Evolutionary conservation across 78 protist species (phyloP), one percentile per base, ranked within the genome.

Genomic region (Protostelium mycophagum): DNA sequence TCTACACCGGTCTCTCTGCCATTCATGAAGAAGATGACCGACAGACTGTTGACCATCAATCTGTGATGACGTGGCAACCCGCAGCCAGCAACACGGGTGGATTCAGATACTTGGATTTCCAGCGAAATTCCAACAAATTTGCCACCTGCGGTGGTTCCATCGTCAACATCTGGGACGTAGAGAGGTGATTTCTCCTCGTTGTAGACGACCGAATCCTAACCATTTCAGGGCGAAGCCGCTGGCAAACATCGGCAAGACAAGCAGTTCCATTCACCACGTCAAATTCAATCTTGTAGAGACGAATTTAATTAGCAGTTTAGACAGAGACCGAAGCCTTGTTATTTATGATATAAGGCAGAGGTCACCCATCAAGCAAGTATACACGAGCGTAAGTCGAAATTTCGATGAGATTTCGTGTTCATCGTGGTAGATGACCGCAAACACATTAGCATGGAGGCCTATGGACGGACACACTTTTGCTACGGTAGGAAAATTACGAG

Each of bases 381-480:
- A 25, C 73, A 51, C 73, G 16, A 51, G 31, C 31, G 73, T 51
- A 16, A 51, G 5, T 5, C 5, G 31, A 16, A 5, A 51, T 51
- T 5, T 25, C 73, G 16, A 16, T 25, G 31, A 5, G 16, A 51
- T 51, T 16, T 51, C 31, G 16, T 16, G 5, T 51, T 16, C 16
- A 51, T n/a, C n/a, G n/a, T n/a, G n/a, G n/a, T 25, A 51, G 73
- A 51, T 51, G 73, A 25, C 73, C 31, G 73, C 73, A 5, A 51
- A 51, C 73, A 16, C 73, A 25, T 16, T 51, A 16, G 5, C 73
- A 16, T 51, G 73, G 73, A 51, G 73, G 16, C 73, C 73, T 51
- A 51, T 51, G 73, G 73, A 51, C 73, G 73, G 73, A 51, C 73
- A 51, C 73, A 51, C 73, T 51, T 51, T 51, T 51, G 73, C 73